Evolutionary conservation across 805 yeast genomes (phyloP), one percentile per base, ranked within the genome.

Genomic region (Teunomyces stri): DNA sequence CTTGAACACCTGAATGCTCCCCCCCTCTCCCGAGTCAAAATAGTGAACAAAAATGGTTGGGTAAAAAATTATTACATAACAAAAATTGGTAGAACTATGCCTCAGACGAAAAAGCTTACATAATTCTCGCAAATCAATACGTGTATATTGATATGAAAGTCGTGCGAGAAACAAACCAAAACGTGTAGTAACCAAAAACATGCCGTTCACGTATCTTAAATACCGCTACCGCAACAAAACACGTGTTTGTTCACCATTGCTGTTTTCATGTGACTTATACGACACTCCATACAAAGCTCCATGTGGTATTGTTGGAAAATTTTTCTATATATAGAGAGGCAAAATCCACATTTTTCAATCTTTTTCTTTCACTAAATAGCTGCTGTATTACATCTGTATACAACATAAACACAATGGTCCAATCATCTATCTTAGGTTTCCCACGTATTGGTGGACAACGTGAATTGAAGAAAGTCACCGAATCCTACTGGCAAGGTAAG

Each of bases 361-460:
- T 21, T 37, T 25, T 37, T 22, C 25, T 37, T 37, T 37, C 40
- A n/a, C 10, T 16, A 37, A 22, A 20, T 37, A 37, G 6, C 40
- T 37, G 40, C 40, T 37, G 40, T 37, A 37, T 37, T 20, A 20
- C 29, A 37, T 37, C 29, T 37, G 38, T 35, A 37, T 37, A 37
- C 40, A 12, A 42, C 37, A 10, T 21, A 29, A 35, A 42, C 45
- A 79, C 51, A 65, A 92, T 92, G 98, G 98, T 92, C 76, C 85
- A 85, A 76, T 92, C 98, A 57, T 84, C 97, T 69, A 95, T 94
- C 64, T 84, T 94, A 78, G 99, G 99, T 75, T 94, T 94, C 94
- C 99, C 99, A 79, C 94, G 99, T 82, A 94, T 92, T 69, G 99
- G 99, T 68, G 94, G 97, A 65, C 90, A 90, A 81, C 94, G 99